Percentiles rank a stretch among this genome's conserved stretches.
Evolutionary conservation across 176 grass and related monocot species (phyloP).

Genomic region (Eremochloa ophiuroides): DNA sequence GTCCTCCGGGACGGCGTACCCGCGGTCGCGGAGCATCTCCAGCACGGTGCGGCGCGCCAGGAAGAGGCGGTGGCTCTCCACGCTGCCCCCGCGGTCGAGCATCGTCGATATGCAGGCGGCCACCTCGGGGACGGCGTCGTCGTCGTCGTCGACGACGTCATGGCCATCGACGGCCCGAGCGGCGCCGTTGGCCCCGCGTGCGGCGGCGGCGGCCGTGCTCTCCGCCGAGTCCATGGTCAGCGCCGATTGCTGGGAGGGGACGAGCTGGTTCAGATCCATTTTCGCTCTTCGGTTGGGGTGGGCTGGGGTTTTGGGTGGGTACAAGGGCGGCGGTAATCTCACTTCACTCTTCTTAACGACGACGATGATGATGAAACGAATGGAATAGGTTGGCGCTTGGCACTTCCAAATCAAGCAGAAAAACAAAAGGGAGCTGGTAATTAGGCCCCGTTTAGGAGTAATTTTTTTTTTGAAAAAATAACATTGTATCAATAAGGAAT

Average conservation of each 20-base stretch:
- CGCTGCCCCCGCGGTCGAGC: conserved; percentile 46
- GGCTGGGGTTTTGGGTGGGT: not conserved
- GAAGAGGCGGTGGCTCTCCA: conserved; percentile 78
- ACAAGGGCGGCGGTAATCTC: no score
- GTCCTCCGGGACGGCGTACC: conserved; percentile 43
- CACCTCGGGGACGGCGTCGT: conserved; percentile 7
- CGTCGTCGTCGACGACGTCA: not conserved
- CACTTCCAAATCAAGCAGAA: no score
- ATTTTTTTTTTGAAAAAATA: no score
- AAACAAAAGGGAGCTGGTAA: no score
- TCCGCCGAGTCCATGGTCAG: conserved; percentile 15
- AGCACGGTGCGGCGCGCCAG: conserved; percentile 75
- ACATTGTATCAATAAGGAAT: no score
- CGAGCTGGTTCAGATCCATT: not conserved
- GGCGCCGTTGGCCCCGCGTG: not conserved
- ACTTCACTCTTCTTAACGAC: no score
- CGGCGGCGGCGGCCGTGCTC: conserved; percentile 3
- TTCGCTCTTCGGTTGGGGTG: not conserved
- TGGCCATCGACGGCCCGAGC: not conserved
- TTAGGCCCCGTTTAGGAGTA: no score
- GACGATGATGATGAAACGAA: no score
- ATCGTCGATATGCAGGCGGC: conserved; percentile 53
- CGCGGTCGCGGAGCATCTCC: conserved; percentile 11
- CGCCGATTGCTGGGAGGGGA: not conserved
- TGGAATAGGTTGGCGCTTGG: no score